Percentiles rank a stretch among this genome's conserved stretches.
These are phyloP conservation scores for Alternaria arborescens DNA, from an alignment of 2,329 filamentous ascomycete genomes.

Conservation along the genomic window DNA sequence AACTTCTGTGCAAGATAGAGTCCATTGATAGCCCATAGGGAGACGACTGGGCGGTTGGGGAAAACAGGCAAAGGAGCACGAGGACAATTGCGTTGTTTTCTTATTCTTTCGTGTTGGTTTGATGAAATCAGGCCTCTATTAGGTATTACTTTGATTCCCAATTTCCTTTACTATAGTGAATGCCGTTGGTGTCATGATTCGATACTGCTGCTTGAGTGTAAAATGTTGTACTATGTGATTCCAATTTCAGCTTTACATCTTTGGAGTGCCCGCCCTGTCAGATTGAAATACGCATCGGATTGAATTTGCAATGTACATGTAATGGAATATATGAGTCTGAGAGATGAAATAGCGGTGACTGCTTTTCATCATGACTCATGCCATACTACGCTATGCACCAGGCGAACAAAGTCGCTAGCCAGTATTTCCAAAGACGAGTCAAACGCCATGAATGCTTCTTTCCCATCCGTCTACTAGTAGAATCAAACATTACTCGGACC, in stretches of 20 bases:
- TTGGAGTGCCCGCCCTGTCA: neutral
- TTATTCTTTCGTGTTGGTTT: slow-evolving; percentile 1
- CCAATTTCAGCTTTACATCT: neutral
- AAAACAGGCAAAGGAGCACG: neutral
- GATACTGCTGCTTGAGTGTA: neutral
- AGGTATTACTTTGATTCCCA: slow-evolving; percentile 7
- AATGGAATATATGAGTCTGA: neutral
- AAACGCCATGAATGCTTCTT: slow-evolving; percentile 10
- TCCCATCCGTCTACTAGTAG: neutral
- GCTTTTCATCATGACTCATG: neutral
- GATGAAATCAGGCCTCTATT: neutral
- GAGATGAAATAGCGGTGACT: neutral
- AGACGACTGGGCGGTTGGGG: neutral
- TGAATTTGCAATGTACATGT: neutral
- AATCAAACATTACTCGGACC: slow-evolving; percentile 48
- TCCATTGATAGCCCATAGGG: neutral
- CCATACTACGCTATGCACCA: neutral
- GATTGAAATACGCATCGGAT: neutral
- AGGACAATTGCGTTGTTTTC: slow-evolving; percentile 1
- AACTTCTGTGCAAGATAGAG: neutral
- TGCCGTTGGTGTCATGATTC: neutral
- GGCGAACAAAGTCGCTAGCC: slow-evolving; percentile 4
- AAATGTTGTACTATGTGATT: neutral
- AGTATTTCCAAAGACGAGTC: slow-evolving; percentile 1
- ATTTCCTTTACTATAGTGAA: neutral